These are phyloP conservation scores for Penicillium paxilli DNA, from an alignment of 495 filamentous ascomycete genomes.

Conservation along the genomic window DNA sequence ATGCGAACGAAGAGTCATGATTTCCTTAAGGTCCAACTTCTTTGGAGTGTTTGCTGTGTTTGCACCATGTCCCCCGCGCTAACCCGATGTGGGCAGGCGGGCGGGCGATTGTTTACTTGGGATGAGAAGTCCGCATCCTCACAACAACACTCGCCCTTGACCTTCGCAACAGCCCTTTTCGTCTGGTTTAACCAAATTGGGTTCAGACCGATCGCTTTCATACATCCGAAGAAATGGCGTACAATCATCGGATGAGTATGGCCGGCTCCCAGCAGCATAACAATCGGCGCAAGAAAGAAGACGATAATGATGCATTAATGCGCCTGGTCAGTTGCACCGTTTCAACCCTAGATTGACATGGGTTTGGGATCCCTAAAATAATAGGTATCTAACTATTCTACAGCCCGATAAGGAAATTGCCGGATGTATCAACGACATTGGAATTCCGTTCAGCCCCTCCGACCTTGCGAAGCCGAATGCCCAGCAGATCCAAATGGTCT, in stretches of 20 bases:
- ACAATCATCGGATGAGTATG: conserved; percentile 77
- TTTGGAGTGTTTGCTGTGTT: conserved; percentile 44
- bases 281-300: conserved; percentile 70
- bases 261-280: conserved; percentile 57
- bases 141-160: conserved; percentile 21
- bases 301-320: conserved; percentile 86
- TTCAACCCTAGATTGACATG: background rate
- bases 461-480: conserved; percentile 94
- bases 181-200: conserved; percentile 1
- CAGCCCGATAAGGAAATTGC: conserved; percentile 86
- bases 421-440: conserved; percentile 94
- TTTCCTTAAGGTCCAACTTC: too few species aligned
- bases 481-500: conserved; percentile 90
- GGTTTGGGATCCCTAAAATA: conserved; percentile 13
- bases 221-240: conserved; percentile 38
- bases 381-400: too few species aligned
- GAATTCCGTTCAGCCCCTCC: conserved; percentile 80
- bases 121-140: conserved; percentile 32
- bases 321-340: conserved; percentile 57
- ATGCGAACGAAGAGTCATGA: conserved; percentile 32
- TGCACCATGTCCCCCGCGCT: conserved; percentile 42
- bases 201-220: background rate
- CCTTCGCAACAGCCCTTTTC: conserved; percentile 1
- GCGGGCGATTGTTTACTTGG: conserved; percentile 22
- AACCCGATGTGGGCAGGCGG: conserved; percentile 35